Evolutionary conservation across 768 basidiomycete species (phyloP), one percentile per base, ranked within the genome.

Genomic region (Suillus sp.): DNA sequence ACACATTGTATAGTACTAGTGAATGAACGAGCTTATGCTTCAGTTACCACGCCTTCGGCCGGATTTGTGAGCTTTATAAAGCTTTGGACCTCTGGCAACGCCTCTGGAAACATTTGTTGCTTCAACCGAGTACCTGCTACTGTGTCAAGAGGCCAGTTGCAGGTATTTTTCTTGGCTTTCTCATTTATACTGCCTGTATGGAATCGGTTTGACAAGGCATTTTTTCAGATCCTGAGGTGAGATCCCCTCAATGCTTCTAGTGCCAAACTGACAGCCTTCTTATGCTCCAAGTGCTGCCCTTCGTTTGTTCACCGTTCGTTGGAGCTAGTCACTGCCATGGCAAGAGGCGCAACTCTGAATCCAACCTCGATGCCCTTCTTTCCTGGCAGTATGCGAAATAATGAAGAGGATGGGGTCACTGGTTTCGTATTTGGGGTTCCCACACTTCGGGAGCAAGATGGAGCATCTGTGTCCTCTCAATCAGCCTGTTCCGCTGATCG

Each of bases 361-460:
- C 91, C 92, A 67, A 82, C 90, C 65, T 93, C 91, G 63, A 87
- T 87, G 74, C 92, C 92, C 58, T 93, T 93, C 83, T 92, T 92
- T 74, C 92, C 92, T 65, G 89, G 89, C 61, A 70, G 62, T 61
- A 72, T 85, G 68, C 86, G 86, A 66, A 71, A 80, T 67, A 78
- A 72, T 69, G 87, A 87, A 62, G 86, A 88, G 63, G 87, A 88
- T 60, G 78, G 77, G 55, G 71, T 74, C 56, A 75, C 72, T 69
- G 78, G 77, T 64, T 73, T 83, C 50, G 77, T 77, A 61, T 83
- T 84, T 69, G 74, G 75, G 56, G 81, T 81, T 72, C 80, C 81
- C 67, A 72, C 78, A 65, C 78, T 79, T 71, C 82, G 78, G 63
- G 79, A 78, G 47, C 78, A 77, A 51, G 74, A 69, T 72, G 79